Evolutionary conservation across 495 filamentous ascomycete genomes (phyloP), one percentile per base, ranked within the genome.

Genomic region (Clohesyomyces aquaticus): DNA sequence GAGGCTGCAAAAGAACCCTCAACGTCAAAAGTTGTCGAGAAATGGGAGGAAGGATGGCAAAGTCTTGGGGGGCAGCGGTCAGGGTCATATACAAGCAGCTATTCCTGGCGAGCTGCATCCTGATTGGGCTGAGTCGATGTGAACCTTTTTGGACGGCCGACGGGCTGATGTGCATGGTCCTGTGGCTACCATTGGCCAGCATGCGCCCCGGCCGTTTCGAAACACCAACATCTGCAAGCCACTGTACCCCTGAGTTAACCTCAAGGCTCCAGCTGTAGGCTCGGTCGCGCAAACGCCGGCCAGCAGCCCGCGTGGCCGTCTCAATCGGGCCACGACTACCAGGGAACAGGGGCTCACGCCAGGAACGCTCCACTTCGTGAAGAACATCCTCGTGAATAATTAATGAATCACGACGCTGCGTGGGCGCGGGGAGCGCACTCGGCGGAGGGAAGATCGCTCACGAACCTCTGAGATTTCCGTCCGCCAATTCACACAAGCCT

Each of bases 1-100:
- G 25, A 22, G 47, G 12, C n/a, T 26, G 11, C 4, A 41, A 25
- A 65, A 19, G 27, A 27, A 59, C 16, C 45, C 55, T 54, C 62
- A 47, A 65, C 48, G 62, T 55, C 61, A 47, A 59, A 23, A 14
- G 49, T 9, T 18, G 22, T 35, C 46, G 41, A 48, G 46, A n/a
- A 58, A 48, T 56, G 50, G 26, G 18, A 55, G 49, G 12, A 27
- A 35, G 22, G 41, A 25, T 53, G 16, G 54, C 45, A 43, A 38
- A n/a, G 9, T 2, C 1, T 29, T 6, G 59, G 41, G 27, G 47
- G 59, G 59, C 59, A 48, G 48, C 11, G 28, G 25, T 26, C 57
- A 53, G 47, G 59, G 59, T 53, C 59, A 54, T 61, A 61, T 61
- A 61, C 28, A 6, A 38, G 22, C 3, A 19, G 47, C 35, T 54